phyloP scores from a whole-genome alignment of 306 rosid genomes.

The Phaseolus lunatus region DNA sequence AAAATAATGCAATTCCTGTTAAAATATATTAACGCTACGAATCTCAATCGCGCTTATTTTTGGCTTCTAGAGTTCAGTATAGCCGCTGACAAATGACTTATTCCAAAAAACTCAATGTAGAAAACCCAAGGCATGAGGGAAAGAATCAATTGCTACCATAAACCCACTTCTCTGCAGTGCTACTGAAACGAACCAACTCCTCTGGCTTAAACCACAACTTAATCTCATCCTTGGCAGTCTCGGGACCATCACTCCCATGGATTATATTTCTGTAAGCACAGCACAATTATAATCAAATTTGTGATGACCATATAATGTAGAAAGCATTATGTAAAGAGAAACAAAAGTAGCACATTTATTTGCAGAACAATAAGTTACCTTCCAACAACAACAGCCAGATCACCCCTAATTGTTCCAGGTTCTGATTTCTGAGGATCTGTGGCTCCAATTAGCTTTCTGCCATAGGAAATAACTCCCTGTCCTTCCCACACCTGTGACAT shows the following conservation, averaged over 20 bases:
- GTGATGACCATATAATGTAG: slow-evolving; percentile 34
- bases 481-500: slow-evolving; percentile 93
- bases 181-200: slow-evolving; percentile 82
- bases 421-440: slow-evolving; percentile 98
- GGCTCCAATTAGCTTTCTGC: slow-evolving; percentile 92
- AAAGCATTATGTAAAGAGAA: slow-evolving; percentile 15
- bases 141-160: slow-evolving; percentile 70
- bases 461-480: slow-evolving; percentile 87
- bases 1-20: slow-evolving; percentile 27
- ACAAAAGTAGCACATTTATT: slow-evolving; percentile 7
- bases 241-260: slow-evolving; percentile 97
- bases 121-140: slow-evolving; percentile 8
- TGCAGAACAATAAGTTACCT: slow-evolving; percentile 60
- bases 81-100: slow-evolving; percentile 38
- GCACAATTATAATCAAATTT: not conserved
- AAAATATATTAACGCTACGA: slow-evolving; percentile 3
- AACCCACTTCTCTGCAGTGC: slow-evolving; percentile 92
- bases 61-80: slow-evolving; percentile 42
- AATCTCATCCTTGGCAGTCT: slow-evolving; percentile 92
- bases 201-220: slow-evolving; percentile 89
- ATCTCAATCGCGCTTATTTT: slow-evolving; percentile 38
- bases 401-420: slow-evolving; percentile 97
- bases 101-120: slow-evolving; percentile 38
- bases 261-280: slow-evolving; percentile 76
- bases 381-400: slow-evolving; percentile 94